phyloP scores from a whole-genome alignment of 2,329 filamentous ascomycete genomes.

The Alternaria hordeiaustralica region DNA sequence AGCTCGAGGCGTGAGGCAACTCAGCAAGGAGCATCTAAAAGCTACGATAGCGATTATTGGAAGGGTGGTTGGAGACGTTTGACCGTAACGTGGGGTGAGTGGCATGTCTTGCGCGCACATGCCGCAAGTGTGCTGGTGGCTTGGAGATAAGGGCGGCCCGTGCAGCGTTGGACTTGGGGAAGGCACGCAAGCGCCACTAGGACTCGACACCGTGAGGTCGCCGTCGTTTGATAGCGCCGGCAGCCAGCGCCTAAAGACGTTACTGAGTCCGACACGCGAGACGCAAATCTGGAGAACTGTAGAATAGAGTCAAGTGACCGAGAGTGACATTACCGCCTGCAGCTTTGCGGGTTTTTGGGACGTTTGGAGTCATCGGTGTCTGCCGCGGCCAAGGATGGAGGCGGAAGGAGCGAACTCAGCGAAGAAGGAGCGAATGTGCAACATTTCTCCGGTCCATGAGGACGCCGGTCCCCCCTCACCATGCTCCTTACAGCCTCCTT shows the following conservation, averaged over 20 bases:
- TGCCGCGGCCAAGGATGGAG: conserved; percentile 1
- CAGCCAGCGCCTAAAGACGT: conserved; percentile 3
- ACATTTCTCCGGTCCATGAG: neutral
- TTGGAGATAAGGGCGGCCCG: conserved; percentile 8
- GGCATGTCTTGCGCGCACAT: conserved; percentile 15
- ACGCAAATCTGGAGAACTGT: conserved; percentile 12
- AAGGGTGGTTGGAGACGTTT: conserved; percentile 1
- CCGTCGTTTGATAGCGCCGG: conserved; percentile 4
- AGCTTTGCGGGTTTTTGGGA: neutral
- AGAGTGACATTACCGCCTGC: conserved; percentile 9
- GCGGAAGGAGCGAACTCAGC: conserved; percentile 4
- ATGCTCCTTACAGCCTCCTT: neutral
- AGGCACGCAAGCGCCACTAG: conserved; percentile 12
- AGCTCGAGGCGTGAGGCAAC: neutral
- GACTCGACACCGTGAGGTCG: conserved; percentile 5
- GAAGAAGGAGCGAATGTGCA: conserved; percentile 2
- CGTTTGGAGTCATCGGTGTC: neutral
- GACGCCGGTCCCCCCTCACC: neutral
- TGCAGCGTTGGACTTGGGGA: conserved; percentile 11
- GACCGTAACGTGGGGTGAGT: neutral
- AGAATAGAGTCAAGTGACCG: conserved; percentile 4
- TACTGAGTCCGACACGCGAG: conserved; percentile 7
- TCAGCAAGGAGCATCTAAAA: neutral
- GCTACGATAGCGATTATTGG: neutral
- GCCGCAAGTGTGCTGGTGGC: conserved; percentile 8